A percentile compares a stretch with the other conserved stretches of the same genome.
phyloP scores from a whole-genome alignment of 164 flowering plant genomes.

The Cinnamomum micranthum region DNA sequence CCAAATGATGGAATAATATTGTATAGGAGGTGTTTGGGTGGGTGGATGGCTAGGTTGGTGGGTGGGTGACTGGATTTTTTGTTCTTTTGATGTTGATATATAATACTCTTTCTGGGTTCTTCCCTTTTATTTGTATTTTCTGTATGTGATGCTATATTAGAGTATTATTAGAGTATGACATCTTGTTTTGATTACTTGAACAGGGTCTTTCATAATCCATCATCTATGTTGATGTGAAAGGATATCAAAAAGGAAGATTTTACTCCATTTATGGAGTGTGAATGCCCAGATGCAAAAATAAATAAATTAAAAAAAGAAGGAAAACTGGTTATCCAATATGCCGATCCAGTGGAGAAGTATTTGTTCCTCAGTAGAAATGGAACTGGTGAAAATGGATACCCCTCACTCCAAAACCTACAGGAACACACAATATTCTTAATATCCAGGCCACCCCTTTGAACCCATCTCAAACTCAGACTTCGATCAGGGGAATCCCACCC shows the following conservation, averaged over 20 bases:
- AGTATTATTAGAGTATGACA: neutral
- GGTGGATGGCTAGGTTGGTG: neutral
- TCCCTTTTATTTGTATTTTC: neutral
- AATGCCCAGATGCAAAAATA: neutral
- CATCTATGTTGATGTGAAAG: neutral
- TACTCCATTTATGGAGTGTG: slow-evolving; percentile 32
- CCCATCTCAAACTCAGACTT: too few species aligned
- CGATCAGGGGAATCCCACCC: too few species aligned
- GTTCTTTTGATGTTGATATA: neutral
- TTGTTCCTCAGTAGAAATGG: too few species aligned
- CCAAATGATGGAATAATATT: too few species aligned
- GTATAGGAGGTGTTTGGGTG: neutral
- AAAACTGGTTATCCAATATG: too few species aligned
- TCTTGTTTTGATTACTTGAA: neutral
- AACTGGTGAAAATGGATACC: too few species aligned
- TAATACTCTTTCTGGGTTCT: neutral
- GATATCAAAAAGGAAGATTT: neutral
- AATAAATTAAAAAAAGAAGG: too few species aligned
- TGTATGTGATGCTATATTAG: neutral
- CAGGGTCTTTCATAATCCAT: neutral
- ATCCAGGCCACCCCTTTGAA: too few species aligned
- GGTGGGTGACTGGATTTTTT: neutral
- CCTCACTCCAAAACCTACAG: too few species aligned
- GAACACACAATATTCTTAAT: too few species aligned
- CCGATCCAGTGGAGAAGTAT: too few species aligned